These are phyloP conservation scores for Ceriops tagal DNA, from an alignment of 345 rosid species.

Conservation along the genomic window DNA sequence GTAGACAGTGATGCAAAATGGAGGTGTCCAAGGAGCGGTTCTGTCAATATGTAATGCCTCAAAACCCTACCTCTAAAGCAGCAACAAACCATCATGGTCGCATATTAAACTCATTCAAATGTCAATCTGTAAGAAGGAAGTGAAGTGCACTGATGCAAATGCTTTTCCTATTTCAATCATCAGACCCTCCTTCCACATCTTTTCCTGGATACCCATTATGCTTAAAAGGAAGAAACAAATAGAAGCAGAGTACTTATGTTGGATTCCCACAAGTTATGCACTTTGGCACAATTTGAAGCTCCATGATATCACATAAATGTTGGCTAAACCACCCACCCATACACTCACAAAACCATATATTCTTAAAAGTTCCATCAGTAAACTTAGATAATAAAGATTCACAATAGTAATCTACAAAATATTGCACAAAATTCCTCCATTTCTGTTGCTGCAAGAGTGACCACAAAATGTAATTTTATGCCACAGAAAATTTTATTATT, in stretches of 20 bases:
- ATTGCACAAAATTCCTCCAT: background rate
- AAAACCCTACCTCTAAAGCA: background rate
- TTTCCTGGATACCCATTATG: background rate
- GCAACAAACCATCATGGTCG: background rate
- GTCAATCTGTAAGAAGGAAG: slow-evolving; percentile 2
- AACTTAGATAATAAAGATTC: background rate
- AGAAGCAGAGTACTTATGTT: background rate
- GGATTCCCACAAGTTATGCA: background rate
- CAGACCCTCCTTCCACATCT: background rate
- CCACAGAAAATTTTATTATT: background rate
- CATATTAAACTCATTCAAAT: background rate
- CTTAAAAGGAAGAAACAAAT: background rate
- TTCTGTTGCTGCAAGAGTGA: background rate
- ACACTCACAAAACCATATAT: background rate
- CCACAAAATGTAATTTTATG: no score
- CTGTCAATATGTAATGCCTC: no score
- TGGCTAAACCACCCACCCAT: background rate
- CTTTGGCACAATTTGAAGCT: background rate
- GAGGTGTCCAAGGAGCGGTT: no score
- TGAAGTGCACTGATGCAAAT: background rate
- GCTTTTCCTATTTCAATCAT: background rate
- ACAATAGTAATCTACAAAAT: background rate
- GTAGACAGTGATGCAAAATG: no score
- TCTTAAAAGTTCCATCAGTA: slow-evolving; percentile 6
- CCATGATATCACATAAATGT: background rate